Percentiles rank a stretch among this genome's conserved stretches.
Evolutionary conservation across 2,329 filamentous ascomycete genomes (phyloP).

Genomic region (Rugonectria rugulosa): DNA sequence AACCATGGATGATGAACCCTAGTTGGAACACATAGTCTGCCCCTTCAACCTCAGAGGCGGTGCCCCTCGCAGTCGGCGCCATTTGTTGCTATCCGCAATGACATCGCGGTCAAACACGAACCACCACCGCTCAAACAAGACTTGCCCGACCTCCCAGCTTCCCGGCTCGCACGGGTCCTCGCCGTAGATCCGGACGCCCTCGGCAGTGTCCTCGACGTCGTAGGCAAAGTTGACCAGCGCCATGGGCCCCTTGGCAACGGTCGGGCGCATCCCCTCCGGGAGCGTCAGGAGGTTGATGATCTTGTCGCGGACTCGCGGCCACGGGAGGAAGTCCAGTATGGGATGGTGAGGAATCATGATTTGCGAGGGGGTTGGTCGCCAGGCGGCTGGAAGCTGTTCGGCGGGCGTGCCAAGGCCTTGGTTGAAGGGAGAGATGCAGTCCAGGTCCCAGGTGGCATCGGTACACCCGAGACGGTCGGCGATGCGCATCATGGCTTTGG

Average conservation of each 20-base stretch:
- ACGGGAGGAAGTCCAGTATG: conserved; percentile 64
- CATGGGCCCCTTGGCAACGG: conserved; percentile 53
- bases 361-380: conserved; percentile 61
- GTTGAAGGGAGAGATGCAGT: conserved; percentile 56
- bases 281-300: conserved; percentile 60
- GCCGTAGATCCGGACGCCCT: conserved; percentile 60
- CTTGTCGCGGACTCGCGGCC: conserved; percentile 62
- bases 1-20: conserved; percentile 2
- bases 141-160: conserved; percentile 65
- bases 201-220: conserved; percentile 62
- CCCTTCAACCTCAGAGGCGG: conserved; percentile 37
- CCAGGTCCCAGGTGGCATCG: conserved; percentile 54
- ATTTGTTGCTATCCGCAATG: conserved; percentile 61
- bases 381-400: conserved; percentile 53
- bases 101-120: conserved; percentile 63
- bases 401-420: conserved; percentile 39
- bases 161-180: conserved; percentile 56
- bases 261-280: conserved; percentile 56
- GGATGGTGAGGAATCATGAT: conserved; percentile 62
- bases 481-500: conserved; percentile 57
- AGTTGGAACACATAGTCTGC: conserved; percentile 5
- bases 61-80: conserved; percentile 56
- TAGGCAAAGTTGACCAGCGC: conserved; percentile 61
- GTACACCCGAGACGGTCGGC: conserved; percentile 54
- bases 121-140: conserved; percentile 68